Evolutionary conservation across 352 stramenopile species (phyloP).

Genomic region (Phytopythium litorale): DNA sequence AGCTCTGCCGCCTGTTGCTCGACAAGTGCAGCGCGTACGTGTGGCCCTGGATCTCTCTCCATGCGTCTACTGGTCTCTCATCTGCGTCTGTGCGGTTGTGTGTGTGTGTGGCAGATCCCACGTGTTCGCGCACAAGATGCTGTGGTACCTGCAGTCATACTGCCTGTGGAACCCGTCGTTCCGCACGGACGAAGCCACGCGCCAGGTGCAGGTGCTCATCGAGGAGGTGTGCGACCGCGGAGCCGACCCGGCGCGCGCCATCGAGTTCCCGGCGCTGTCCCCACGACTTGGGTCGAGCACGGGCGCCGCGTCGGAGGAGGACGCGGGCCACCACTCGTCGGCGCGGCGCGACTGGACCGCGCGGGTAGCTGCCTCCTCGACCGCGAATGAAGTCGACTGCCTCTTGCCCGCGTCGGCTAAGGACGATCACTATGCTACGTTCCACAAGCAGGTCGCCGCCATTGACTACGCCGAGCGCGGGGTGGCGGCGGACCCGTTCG

Average conservation of each 20-base stretch:
- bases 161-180: constrained; percentile 63
- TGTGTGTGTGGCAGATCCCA: constrained; percentile 43
- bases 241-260: constrained; percentile 30
- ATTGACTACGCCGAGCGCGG: constrained; percentile 45
- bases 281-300: not conserved
- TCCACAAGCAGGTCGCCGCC: constrained; percentile 26
- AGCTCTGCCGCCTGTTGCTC: constrained; percentile 65
- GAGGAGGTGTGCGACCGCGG: constrained; percentile 70
- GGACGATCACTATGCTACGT: constrained; percentile 73
- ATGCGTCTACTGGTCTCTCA: not conserved
- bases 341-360: constrained; percentile 13
- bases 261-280: constrained; percentile 27
- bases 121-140: constrained; percentile 82
- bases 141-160: constrained; percentile 83
- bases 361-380: constrained; percentile 15
- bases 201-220: constrained; percentile 76
- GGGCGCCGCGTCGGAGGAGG: constrained; percentile 16
- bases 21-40: constrained; percentile 73
- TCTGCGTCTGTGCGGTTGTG: not conserved
- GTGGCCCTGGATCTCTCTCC: too few relatives aligned
- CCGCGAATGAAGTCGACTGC: constrained; percentile 44
- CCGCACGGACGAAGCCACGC: constrained; percentile 39
- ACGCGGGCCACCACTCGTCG: constrained; percentile 15
- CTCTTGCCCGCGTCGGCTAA: constrained; percentile 35
- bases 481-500: constrained; percentile 46